phyloP scores from a whole-genome alignment of 1,139 yeast genomes.

The Saccharomyces pastorianus region DNA sequence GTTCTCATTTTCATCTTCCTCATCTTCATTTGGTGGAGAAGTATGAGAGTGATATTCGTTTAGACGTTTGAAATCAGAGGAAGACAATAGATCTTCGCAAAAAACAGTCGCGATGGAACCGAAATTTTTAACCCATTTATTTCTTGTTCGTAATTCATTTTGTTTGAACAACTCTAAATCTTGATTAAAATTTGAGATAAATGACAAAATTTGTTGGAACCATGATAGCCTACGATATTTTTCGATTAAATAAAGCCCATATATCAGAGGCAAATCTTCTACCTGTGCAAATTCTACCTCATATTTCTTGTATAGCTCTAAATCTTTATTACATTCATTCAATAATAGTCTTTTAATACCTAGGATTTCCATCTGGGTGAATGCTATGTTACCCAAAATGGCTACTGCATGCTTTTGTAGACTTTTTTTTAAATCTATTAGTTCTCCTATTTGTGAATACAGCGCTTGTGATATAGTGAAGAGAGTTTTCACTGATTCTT shows the following conservation, averaged over 20 bases:
- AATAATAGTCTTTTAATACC: slow-evolving; percentile 30
- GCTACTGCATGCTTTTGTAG: slow-evolving; percentile 18
- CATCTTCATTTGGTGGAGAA: neutral
- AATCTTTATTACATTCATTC: slow-evolving; percentile 26
- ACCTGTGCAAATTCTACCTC: slow-evolving; percentile 43
- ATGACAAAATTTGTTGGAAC: slow-evolving; percentile 47
- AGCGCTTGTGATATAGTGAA: slow-evolving; percentile 27
- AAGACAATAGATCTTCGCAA: slow-evolving; percentile 19
- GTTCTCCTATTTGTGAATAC: slow-evolving; percentile 20
- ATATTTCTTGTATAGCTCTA: slow-evolving; percentile 37
- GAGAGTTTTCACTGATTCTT: slow-evolving; percentile 15
- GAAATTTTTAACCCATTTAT: slow-evolving; percentile 58
- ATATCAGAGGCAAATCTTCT: slow-evolving; percentile 69
- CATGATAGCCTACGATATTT: slow-evolving; percentile 60
- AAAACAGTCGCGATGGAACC: slow-evolving; percentile 40
- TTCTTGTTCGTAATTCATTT: slow-evolving; percentile 50
- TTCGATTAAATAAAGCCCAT: slow-evolving; percentile 72
- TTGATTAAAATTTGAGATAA: slow-evolving; percentile 48
- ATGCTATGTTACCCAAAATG: slow-evolving; percentile 22
- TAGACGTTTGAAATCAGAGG: slow-evolving; percentile 27
- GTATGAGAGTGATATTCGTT: slow-evolving; percentile 11
- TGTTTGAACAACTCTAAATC: slow-evolving; percentile 51
- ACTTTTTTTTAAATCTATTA: slow-evolving; percentile 14
- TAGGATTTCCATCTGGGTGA: slow-evolving; percentile 22
- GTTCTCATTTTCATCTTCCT: slow-evolving; percentile 1